These are phyloP conservation scores for Triglochin maritima DNA, from an alignment of 106 monocot genomes.

Conservation along the genomic window DNA sequence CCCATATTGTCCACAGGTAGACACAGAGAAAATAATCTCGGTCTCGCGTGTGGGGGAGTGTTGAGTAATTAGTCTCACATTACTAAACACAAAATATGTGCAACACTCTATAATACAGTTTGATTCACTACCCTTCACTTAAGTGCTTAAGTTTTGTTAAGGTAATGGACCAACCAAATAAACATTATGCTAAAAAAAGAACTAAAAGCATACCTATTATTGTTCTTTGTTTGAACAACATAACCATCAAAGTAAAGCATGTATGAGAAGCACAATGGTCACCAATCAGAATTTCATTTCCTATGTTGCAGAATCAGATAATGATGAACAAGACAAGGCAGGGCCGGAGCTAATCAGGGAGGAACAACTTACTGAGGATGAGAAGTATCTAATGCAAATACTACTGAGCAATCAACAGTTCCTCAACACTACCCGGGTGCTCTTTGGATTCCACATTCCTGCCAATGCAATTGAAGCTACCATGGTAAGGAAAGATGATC, in stretches of 20 bases:
- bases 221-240: neutral
- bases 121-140: neutral
- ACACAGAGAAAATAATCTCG: too few relatives aligned
- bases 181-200: too few relatives aligned
- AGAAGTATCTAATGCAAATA: constrained; percentile 30
- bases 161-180: neutral
- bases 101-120: neutral
- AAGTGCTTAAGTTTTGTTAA: neutral
- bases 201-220: too few relatives aligned
- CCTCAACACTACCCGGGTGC: constrained; percentile 30
- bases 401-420: constrained; percentile 36
- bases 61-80: neutral
- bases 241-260: neutral
- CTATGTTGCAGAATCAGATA: constrained; percentile 17
- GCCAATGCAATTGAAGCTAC: constrained; percentile 13
- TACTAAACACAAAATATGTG: neutral
- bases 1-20: too few relatives aligned
- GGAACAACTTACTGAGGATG: constrained; percentile 37
- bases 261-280: neutral
- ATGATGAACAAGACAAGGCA: constrained; percentile 8
- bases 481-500: constrained; percentile 17
- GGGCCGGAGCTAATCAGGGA: constrained; percentile 8
- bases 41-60: too few relatives aligned
- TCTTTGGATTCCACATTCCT: constrained; percentile 39
- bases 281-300: neutral